Evolutionary conservation across 129 eudicot species (phyloP), one percentile per base, ranked within the genome.

Genomic region (Lactuca sativa): DNA sequence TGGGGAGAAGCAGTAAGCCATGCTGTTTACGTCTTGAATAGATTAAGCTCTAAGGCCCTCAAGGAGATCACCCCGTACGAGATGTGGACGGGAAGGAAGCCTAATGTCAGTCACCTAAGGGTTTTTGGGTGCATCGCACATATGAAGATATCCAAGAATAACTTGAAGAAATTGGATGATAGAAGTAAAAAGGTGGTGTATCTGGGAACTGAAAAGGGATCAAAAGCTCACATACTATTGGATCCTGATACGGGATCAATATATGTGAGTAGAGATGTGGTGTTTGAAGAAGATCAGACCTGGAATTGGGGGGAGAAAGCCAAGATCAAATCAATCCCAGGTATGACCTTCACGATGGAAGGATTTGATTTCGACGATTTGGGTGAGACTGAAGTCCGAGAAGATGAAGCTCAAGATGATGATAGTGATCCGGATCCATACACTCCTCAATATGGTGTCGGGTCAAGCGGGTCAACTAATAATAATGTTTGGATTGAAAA

Each of bases 21-120:
- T 44, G 57, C 70, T 16, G 70, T 65, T 14, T 65, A 65, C 10
- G 3, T 65, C 7, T 12, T 41, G 4, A 65, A 65, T n/a, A 30
- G 70, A 3, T 3, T 15, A 13, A 34, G 55, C 3, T 41, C 70
- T 5, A 65, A 65, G 17, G 56, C 70, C 3, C 33, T 65, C 1
- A 44, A 16, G 14, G 56, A 48, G 5, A 3, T 3, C 2, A 65
- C 70, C 0, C 70, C 70, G 41, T 65, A n/a, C 7, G 56, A 65
- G 16, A 30, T 14, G 12, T 65, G 70, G 70, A 40, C 56, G 2
- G 56, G 36, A 52, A 65, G 49, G 15, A 65, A 65, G n/a, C 70
- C 70, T 17, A 12, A 48, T 34, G 38, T 34, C 1, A 2, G 38
- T 34, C 38, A 34, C 38, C 1, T 34, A 5, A 4, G 38, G 5